Evolutionary conservation across 495 filamentous ascomycete species (phyloP).

Genomic region (Penicillium coprophilum): DNA sequence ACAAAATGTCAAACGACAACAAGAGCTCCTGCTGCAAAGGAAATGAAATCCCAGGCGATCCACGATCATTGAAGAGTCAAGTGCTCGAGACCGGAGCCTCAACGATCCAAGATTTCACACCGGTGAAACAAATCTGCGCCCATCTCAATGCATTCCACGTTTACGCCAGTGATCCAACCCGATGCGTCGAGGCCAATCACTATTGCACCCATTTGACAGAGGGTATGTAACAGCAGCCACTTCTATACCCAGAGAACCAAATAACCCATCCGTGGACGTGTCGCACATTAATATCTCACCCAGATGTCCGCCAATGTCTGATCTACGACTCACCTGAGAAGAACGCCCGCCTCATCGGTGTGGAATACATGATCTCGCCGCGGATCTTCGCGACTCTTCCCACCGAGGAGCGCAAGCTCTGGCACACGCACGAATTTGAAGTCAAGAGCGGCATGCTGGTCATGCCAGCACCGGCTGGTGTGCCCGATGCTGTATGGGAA

Average conservation of each 20-base stretch:
- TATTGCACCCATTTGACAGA: conserved; percentile 81
- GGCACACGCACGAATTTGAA: conserved; percentile 84
- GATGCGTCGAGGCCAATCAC: conserved; percentile 76
- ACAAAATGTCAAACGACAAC: conserved; percentile 14
- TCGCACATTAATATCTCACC: not conserved
- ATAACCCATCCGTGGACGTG: not conserved
- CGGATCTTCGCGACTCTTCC: conserved; percentile 65
- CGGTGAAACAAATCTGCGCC: conserved; percentile 75
- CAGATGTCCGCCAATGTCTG: conserved; percentile 76
- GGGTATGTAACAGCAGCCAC: conserved; percentile 31
- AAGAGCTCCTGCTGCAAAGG: conserved; percentile 15
- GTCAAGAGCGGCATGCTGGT: conserved; percentile 84
- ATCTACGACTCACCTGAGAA: conserved; percentile 70
- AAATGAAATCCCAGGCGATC: conserved; percentile 48
- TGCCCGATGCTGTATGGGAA: conserved; percentile 66
- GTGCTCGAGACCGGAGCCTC: conserved; percentile 66
- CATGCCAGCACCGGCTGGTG: conserved; percentile 65
- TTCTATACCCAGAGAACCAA: not conserved
- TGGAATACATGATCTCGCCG: conserved; percentile 91
- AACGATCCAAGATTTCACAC: conserved; percentile 66
- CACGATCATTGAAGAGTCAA: conserved; percentile 54
- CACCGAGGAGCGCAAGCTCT: conserved; percentile 65
- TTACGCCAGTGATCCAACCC: conserved; percentile 66
- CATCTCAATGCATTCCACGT: conserved; percentile 85
- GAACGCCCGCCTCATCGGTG: conserved; percentile 73